These are phyloP conservation scores for Boletales sp. DNA, from an alignment of 768 basidiomycete genomes.

Conservation along the genomic window DNA sequence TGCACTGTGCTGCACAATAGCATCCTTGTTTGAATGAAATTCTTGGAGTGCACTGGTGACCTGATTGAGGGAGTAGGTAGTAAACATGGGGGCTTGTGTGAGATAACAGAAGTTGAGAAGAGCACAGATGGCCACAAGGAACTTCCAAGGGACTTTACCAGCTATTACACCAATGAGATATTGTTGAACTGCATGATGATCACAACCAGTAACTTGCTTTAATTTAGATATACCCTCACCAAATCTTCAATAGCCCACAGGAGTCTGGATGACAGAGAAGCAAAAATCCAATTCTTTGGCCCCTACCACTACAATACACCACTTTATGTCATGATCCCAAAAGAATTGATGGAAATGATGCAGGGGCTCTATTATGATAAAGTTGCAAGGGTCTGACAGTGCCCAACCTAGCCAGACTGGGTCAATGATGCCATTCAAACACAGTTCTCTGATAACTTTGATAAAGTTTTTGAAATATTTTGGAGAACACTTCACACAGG, in stretches of 20 bases:
- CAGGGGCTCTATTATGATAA: background rate
- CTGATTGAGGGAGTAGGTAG: constrained; percentile 22
- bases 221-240: constrained; percentile 34
- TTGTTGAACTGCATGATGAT: constrained; percentile 15
- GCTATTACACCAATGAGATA: constrained; percentile 16
- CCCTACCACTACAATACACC: background rate
- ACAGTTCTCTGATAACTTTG: background rate
- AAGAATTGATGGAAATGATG: constrained; percentile 3
- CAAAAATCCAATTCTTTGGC: constrained; percentile 33
- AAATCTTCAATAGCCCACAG: constrained; percentile 35
- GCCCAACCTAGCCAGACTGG: background rate
- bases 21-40: constrained; percentile 37
- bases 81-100: constrained; percentile 34
- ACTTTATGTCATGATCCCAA: constrained; percentile 1
- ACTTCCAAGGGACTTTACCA: background rate
- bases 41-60: constrained; percentile 25
- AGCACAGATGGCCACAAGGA: constrained; percentile 11
- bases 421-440: background rate
- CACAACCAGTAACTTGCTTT: constrained; percentile 1
- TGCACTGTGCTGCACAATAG: constrained; percentile 25
- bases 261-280: constrained; percentile 35
- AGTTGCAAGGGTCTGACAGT: background rate
- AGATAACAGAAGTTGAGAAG: constrained; percentile 40
- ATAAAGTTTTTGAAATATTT: background rate
- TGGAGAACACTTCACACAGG: background rate